Conservation (phyloP, 306 rosid species). For the Datisca glomerata region DNA sequence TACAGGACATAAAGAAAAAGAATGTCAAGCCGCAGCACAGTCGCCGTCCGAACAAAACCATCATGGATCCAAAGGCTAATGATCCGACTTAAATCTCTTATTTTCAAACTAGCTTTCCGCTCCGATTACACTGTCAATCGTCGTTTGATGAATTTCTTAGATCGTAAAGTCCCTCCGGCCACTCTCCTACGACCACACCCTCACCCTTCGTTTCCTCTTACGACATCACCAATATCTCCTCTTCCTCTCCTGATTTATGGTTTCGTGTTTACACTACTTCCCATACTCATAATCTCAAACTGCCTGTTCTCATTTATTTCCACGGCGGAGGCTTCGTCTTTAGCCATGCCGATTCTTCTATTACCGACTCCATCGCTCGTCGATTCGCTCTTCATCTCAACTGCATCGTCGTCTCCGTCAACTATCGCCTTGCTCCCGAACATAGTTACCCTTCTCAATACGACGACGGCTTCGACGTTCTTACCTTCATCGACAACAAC, state of each 20-base stretch:
- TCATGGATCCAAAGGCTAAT: too few species aligned
- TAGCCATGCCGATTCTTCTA: not conserved
- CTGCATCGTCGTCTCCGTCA: constrained; percentile 10
- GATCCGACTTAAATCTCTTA: too few species aligned
- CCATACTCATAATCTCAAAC: constrained; percentile 8
- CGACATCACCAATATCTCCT: not conserved
- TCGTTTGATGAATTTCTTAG: not conserved
- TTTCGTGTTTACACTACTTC: constrained; percentile 7
- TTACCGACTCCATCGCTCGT: constrained; percentile 1
- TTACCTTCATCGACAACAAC: constrained; percentile 9
- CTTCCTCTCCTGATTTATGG: constrained; percentile 4
- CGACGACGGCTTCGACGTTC: constrained; percentile 17
- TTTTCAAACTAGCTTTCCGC: not conserved
- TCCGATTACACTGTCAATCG: constrained; percentile 4
- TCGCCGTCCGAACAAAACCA: too few species aligned
- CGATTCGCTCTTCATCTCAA: not conserved
- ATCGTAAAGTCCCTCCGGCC: not conserved
- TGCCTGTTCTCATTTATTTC: constrained; percentile 10
- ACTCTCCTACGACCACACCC: too few species aligned
- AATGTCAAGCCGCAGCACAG: too few species aligned
- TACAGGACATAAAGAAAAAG: too few species aligned
- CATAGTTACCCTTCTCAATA: constrained; percentile 12
- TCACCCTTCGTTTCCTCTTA: not conserved
- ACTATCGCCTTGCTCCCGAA: constrained; percentile 18
- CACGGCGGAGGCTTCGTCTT: constrained; percentile 15